Percentiles rank a stretch among this genome's conserved stretches.
Conservation (phyloP, 306 rosid species). For the Pyrus betulifolia region DNA sequence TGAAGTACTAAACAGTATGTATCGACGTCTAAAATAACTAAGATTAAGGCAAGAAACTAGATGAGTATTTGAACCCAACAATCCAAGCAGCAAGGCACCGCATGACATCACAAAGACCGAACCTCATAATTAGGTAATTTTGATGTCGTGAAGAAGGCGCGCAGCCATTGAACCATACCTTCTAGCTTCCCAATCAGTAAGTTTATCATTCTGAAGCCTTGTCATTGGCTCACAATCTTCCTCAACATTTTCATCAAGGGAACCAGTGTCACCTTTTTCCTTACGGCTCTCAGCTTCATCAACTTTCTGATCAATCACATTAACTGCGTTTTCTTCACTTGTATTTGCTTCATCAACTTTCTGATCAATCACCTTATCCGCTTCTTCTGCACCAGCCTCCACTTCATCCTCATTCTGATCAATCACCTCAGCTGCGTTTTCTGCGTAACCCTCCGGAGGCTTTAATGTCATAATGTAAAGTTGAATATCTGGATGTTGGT, state of each 20-base stretch:
- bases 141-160: constrained; percentile 64
- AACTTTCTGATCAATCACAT: constrained; percentile 19
- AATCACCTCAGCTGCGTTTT: constrained; percentile 9
- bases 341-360: constrained; percentile 16
- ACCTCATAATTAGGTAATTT: constrained; percentile 35
- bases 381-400: not conserved
- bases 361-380: not conserved
- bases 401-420: constrained; percentile 26
- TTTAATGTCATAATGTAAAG: constrained; percentile 61
- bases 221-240: constrained; percentile 24
- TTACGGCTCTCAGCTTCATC: constrained; percentile 4
- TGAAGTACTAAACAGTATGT: not conserved
- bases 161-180: constrained; percentile 86
- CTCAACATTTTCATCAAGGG: constrained; percentile 25
- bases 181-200: constrained; percentile 80
- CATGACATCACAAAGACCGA: not conserved
- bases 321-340: constrained; percentile 14
- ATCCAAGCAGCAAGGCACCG: not conserved
- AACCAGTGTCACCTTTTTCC: constrained; percentile 11
- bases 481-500: constrained; percentile 87
- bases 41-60: not conserved
- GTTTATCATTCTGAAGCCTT: constrained; percentile 27
- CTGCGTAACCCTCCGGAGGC: constrained; percentile 21
- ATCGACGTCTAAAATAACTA: not conserved
- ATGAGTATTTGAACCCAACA: not conserved